These are phyloP conservation scores for Penicillium sp. DNA, from an alignment of 2,329 filamentous ascomycete species.

Conservation along the genomic window DNA sequence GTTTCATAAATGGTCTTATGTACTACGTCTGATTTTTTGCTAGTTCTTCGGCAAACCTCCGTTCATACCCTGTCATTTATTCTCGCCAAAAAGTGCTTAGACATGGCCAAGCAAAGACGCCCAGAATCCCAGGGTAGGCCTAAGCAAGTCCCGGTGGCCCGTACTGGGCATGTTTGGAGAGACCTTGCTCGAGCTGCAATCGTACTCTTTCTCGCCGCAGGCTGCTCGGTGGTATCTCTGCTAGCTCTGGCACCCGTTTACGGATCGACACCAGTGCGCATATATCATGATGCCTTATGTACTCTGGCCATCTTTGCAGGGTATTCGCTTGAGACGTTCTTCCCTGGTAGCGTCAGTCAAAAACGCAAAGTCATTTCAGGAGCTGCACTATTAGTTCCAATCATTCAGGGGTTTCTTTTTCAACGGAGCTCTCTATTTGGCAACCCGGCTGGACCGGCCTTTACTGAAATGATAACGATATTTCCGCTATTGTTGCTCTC, in stretches of 20 bases:
- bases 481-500: constrained; percentile 65
- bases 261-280: constrained; percentile 71
- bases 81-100: neutral
- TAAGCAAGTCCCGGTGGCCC: neutral
- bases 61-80: neutral
- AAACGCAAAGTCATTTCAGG: constrained; percentile 60
- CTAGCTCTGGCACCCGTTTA: constrained; percentile 81
- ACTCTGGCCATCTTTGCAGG: constrained; percentile 66
- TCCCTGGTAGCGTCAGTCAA: constrained; percentile 46
- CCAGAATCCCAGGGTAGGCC: neutral
- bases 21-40: neutral
- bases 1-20: neutral
- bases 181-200: constrained; percentile 26
- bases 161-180: constrained; percentile 9
- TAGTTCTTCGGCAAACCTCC: neutral
- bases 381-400: constrained; percentile 70
- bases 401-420: constrained; percentile 68
- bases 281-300: constrained; percentile 66
- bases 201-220: constrained; percentile 36
- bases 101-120: constrained; percentile 7
- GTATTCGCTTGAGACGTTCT: constrained; percentile 62
- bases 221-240: constrained; percentile 48
- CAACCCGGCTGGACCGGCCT: constrained; percentile 66
- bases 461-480: constrained; percentile 71
- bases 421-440: constrained; percentile 63